Base-by-base conservation (phyloP, 768 basidiomycete species). In the Suillus luteus region DNA sequence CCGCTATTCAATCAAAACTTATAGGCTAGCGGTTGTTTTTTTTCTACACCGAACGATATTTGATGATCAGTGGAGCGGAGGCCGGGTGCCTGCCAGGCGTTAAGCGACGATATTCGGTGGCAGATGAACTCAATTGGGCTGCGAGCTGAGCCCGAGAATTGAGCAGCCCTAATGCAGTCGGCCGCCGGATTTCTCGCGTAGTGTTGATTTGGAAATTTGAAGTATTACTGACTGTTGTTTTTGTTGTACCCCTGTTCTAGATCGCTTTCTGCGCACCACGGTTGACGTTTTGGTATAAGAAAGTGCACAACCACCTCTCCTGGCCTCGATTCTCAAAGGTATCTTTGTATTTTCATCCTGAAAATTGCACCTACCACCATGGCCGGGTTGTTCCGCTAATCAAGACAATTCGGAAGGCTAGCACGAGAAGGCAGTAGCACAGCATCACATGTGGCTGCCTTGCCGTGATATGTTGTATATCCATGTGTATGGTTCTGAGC, bases 391-490 rank as follows among this genome's bases (percentile, higher is more conserved):
- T 54, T n/a, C 52, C 52, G 17, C 19, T n/a, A 12, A 54, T 54
- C 52, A 54, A 54, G 51, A 19, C 51, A 2, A 15, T 31, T 51
- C 31, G 15, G 27, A 51, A 24, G 14, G 14, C 24, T 24, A 14
- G 24, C 14, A 24, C 22, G 37, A 57, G 38, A 58, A 58, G 55
- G 14, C 22, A 35, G 24, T 10, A 40, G 15, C 57, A 58, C 38
- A 40, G 22, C 38, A 41, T 58, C 24, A 6, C 17, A 41, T 57
- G 38, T 40, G 35, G 37, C 4, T 38, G 22, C 11, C 38, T 58
- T 41, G 57, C 40, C 57, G 57, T 57, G 22, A 57, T n/a, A 9
- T 27, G 55, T 40, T 24, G 7, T 35, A 54, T 54, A n/a, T 54
- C 19, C 33, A 11, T 12, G 37, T 15, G 11, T 58, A 24, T 22